Evolutionary conservation across 2,329 filamentous ascomycete species (phyloP), one percentile per base, ranked within the genome.

Genomic region (Fusarium sp.): DNA sequence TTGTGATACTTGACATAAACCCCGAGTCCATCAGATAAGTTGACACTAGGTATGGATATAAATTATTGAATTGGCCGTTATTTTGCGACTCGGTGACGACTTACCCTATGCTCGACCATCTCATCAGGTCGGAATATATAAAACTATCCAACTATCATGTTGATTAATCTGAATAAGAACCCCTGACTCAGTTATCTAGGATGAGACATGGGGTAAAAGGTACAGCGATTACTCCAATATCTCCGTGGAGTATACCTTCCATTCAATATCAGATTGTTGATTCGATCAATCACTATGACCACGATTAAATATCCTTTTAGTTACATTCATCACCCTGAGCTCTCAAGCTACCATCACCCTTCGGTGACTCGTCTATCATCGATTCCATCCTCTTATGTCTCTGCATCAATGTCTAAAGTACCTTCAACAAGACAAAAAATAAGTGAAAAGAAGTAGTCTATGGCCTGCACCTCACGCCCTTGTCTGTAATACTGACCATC

Each of bases 361-460:
- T 72, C 68, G 60, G 55, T 60, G 60, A 67, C 70, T 63, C 53
- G 46, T 74, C 72, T 74, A 74, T 73, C 69, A 62, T 66, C 57
- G 72, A 61, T 65, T 37, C 68, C 65, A 55, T 63, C 41, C 65
- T 55, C 57, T 40, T 57, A 53, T 58, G 63, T 62, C 42, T 58
- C 57, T 67, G 62, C 56, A 40, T 64, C 66, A 59, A 65, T 72
- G 67, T 74, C 72, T 74, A 74, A 62, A 42, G 46, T 52, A 55
- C 41, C 42, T 49, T 57, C 65, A 63, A 69, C 58, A 60, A 59
- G 36, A 65, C 60, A 61, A 57, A 46, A 31, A 51, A 37, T 45
- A 37, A 8, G 26, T 44, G 58, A 50, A 50, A 63, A 26, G 28
- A 53, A 53, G 37, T 53, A 52, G 59, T 69, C 64, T 67, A 68